Conservation (phyloP, 2,329 filamentous ascomycete genomes). For the Penicillium sp. region DNA sequence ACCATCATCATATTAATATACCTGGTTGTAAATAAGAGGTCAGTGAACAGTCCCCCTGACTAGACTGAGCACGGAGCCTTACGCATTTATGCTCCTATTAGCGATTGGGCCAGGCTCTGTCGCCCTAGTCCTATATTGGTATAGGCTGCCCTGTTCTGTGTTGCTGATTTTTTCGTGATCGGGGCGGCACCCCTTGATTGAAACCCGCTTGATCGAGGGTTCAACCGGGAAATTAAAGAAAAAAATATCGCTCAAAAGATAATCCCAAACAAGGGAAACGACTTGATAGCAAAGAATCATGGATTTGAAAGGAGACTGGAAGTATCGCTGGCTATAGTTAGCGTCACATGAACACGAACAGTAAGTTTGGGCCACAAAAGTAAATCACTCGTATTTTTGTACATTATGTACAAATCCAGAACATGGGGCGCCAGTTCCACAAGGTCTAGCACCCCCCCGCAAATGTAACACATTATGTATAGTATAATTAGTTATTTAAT, state of each 20-base stretch:
- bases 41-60: neutral
- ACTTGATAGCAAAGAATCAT: neutral
- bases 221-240: neutral
- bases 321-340: neutral
- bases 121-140: neutral
- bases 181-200: neutral
- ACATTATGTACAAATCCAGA: neutral
- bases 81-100: neutral
- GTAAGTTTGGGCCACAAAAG: neutral
- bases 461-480: neutral
- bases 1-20: neutral
- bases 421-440: neutral
- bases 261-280: neutral
- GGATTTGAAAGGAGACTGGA: neutral
- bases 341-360: neutral
- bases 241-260: neutral
- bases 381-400: neutral
- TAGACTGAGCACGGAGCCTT: neutral
- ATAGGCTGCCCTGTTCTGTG: neutral
- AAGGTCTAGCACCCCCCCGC: neutral
- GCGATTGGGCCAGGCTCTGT: neutral
- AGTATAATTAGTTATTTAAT: neutral
- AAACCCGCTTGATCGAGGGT: neutral
- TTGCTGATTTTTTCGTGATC: neutral
- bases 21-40: neutral